A percentile compares a stretch with the other conserved stretches of the same genome.
phyloP scores from a whole-genome alignment of 352 stramenopile species.

The Phytophthora chlamydospora region DNA sequence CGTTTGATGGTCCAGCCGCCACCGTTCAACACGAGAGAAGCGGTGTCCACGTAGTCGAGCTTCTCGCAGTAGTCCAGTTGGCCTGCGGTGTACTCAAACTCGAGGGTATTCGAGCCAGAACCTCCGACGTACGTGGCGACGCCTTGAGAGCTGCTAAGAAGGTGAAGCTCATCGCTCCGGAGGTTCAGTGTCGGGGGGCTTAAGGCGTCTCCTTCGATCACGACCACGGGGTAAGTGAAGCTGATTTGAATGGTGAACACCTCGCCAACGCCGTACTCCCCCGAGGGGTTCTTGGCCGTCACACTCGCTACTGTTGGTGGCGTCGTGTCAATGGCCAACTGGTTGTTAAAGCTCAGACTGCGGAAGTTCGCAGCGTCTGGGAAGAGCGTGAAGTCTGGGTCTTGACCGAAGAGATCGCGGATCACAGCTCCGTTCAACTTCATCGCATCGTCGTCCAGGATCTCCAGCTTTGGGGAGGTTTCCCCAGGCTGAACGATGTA shows the following conservation, averaged over 20 bases:
- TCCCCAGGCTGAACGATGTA: slow-evolving; percentile 59
- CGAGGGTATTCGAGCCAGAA: slow-evolving; percentile 50
- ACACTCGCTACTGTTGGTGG: slow-evolving; percentile 48
- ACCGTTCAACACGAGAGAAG: slow-evolving; percentile 48
- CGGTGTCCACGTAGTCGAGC: slow-evolving; percentile 66
- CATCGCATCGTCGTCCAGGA: slow-evolving; percentile 44
- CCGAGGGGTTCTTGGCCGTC: slow-evolving; percentile 46
- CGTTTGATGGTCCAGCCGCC: slow-evolving; percentile 42
- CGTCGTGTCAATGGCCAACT: slow-evolving; percentile 63
- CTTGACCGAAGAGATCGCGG: slow-evolving; percentile 42
- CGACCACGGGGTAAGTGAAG: slow-evolving; percentile 55
- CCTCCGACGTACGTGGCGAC: slow-evolving; percentile 58
- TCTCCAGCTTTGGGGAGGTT: slow-evolving; percentile 45
- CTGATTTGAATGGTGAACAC: slow-evolving; percentile 51
- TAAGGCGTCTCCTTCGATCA: slow-evolving; percentile 25
- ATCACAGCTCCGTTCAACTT: slow-evolving; percentile 55
- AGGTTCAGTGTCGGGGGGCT: slow-evolving; percentile 45
- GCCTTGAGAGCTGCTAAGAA: slow-evolving; percentile 42
- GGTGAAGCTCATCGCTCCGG: slow-evolving; percentile 60
- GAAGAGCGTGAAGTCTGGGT: slow-evolving; percentile 66
- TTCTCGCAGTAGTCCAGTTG: slow-evolving; percentile 61
- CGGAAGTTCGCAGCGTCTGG: slow-evolving; percentile 41
- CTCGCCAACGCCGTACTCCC: slow-evolving; percentile 71
- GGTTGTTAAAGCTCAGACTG: slow-evolving; percentile 65
- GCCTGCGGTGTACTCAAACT: slow-evolving; percentile 59